phyloP scores from a whole-genome alignment of 1,139 yeast species.

The Ogataea hybrid region DNA sequence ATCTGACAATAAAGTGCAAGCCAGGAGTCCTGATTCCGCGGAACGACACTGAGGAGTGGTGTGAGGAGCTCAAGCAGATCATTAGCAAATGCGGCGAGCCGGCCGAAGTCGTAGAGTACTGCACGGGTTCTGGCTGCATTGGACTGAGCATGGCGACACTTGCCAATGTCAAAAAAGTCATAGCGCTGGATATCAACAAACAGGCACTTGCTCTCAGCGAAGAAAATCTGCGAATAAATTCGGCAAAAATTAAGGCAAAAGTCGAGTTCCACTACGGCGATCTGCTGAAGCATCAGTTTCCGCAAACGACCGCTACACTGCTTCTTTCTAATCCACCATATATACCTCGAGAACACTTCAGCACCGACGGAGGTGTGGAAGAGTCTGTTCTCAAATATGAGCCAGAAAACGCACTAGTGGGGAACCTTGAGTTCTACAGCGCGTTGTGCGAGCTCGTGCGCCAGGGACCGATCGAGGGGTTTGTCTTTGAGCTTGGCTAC shows the following conservation, averaged over 20 bases:
- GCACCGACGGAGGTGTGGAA: conserved; percentile 38
- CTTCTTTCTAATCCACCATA: conserved; percentile 90
- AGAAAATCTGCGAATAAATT: conserved; percentile 37
- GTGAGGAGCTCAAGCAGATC: conserved; percentile 38
- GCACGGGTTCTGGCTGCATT: conserved; percentile 92
- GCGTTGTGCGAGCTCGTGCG: conserved; percentile 47
- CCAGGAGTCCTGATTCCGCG: conserved; percentile 81
- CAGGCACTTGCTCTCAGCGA: conserved; percentile 51
- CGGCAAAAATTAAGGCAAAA: not conserved
- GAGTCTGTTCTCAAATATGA: conserved; percentile 69
- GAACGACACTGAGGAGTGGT: conserved; percentile 97
- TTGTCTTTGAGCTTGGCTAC: conserved; percentile 35
- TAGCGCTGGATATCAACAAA: conserved; percentile 61
- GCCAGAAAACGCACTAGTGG: conserved; percentile 74
- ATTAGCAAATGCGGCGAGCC: conserved; percentile 22
- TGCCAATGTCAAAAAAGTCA: conserved; percentile 28
- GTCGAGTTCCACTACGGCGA: conserved; percentile 29
- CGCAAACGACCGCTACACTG: conserved; percentile 40
- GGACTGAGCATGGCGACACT: conserved; percentile 50
- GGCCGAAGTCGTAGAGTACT: conserved; percentile 58
- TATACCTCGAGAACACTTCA: conserved; percentile 51
- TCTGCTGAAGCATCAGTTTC: conserved; percentile 27
- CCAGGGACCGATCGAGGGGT: conserved; percentile 36
- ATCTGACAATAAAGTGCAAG: conserved; percentile 55
- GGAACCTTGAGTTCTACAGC: conserved; percentile 68